Evolutionary conservation across 495 filamentous ascomycete genomes (phyloP).

Genomic region (Pyronema domesticum): DNA sequence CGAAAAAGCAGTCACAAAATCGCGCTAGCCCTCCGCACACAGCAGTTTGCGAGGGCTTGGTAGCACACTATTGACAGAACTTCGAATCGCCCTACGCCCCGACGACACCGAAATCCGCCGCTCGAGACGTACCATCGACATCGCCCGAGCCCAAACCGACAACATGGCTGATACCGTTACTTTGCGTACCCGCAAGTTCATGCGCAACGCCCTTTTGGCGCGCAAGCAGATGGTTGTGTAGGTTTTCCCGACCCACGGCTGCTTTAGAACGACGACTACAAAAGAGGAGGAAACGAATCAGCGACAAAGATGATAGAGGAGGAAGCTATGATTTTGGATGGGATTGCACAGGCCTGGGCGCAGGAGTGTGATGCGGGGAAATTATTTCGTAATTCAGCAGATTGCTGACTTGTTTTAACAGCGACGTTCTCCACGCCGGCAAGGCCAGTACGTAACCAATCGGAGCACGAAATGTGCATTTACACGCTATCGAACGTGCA

Average conservation of each 20-base stretch:
- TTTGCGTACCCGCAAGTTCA: conserved; percentile 99
- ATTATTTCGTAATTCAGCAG: conserved; percentile 3
- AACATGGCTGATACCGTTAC: conserved; percentile 91
- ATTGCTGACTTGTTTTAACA: conserved; percentile 25
- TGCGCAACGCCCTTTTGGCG: conserved; percentile 94
- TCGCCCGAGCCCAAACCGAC: conserved; percentile 25
- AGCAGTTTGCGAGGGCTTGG: too few species aligned
- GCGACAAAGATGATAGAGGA: background rate
- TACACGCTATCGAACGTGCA: background rate
- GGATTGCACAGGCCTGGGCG: background rate
- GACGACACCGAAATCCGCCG: conserved; percentile 3
- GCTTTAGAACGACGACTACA: background rate
- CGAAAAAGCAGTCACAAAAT: too few species aligned
- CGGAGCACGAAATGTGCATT: background rate
- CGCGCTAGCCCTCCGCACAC: too few species aligned
- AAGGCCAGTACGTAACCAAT: conserved; percentile 40
- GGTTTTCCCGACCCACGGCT: conserved; percentile 30
- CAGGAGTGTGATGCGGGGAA: background rate
- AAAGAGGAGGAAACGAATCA: background rate
- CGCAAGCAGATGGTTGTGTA: conserved; percentile 99
- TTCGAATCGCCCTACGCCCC: background rate
- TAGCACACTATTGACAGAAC: too few species aligned
- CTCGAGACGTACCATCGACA: conserved; percentile 5
- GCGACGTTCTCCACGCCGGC: conserved; percentile 98
- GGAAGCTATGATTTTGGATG: background rate